phyloP scores from a whole-genome alignment of 1,139 yeast genomes.

The Candida sp. region DNA sequence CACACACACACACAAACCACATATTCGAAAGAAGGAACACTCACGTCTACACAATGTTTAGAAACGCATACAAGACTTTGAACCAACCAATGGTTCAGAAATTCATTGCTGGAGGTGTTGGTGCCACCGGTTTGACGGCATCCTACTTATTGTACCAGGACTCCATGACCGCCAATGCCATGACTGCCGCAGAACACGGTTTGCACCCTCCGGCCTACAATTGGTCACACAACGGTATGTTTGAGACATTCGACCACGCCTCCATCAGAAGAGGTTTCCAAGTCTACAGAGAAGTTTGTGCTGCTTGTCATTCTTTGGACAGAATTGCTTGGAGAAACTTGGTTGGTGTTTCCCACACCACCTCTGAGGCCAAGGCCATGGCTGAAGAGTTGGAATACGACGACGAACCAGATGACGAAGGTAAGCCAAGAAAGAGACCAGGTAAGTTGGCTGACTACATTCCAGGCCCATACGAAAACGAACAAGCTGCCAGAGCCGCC shows the following conservation, averaged over 20 bases:
- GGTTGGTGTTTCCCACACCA: slow-evolving; percentile 96
- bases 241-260: slow-evolving; percentile 93
- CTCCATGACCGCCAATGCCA: slow-evolving; percentile 86
- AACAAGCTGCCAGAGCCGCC: slow-evolving; percentile 99
- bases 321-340: slow-evolving; percentile 99
- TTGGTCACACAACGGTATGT: slow-evolving; percentile 96
- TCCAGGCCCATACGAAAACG: slow-evolving; percentile 96
- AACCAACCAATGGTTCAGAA: slow-evolving; percentile 51
- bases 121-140: slow-evolving; percentile 71
- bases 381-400: slow-evolving; percentile 98
- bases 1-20: not conserved
- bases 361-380: slow-evolving; percentile 89
- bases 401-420: slow-evolving; percentile 99
- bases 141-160: slow-evolving; percentile 81
- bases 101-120: slow-evolving; percentile 66
- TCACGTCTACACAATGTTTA: slow-evolving; percentile 24
- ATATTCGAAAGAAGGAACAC: not conserved
- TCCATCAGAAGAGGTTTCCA: slow-evolving; percentile 99
- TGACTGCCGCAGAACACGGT: slow-evolving; percentile 99
- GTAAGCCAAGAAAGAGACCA: slow-evolving; percentile 97
- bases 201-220: slow-evolving; percentile 92
- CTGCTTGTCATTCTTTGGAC: slow-evolving; percentile 97
- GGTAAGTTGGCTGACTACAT: slow-evolving; percentile 97
- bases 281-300: slow-evolving; percentile 98
- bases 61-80: slow-evolving; percentile 24